Evolutionary conservation across 2,329 filamentous ascomycete genomes (phyloP).

Genomic region (Dendrostoma leiphaemia): DNA sequence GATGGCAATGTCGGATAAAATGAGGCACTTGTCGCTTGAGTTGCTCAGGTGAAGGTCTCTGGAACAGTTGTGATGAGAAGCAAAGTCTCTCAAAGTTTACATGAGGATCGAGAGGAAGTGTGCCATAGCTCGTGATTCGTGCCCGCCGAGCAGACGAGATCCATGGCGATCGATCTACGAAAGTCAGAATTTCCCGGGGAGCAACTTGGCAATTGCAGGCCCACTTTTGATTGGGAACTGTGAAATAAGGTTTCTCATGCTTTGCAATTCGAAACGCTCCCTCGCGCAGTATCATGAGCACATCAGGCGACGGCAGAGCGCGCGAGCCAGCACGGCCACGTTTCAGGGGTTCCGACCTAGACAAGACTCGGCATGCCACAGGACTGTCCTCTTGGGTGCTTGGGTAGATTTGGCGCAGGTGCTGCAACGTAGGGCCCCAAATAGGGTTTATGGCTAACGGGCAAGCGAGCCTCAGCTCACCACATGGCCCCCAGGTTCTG

Average conservation of each 20-base stretch:
- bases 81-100: too few species aligned
- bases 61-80: too few species aligned
- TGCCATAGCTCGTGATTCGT: not conserved
- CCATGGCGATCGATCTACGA: not conserved
- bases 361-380: too few species aligned
- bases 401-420: too few species aligned
- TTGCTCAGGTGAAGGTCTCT: not conserved
- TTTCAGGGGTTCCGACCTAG: not conserved
- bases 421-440: too few species aligned
- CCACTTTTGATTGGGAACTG: not conserved
- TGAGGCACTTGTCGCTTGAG: too few species aligned
- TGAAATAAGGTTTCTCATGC: not conserved
- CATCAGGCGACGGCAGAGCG: not conserved
- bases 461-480: too few species aligned
- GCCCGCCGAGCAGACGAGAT: not conserved
- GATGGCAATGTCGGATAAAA: too few species aligned
- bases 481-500: too few species aligned
- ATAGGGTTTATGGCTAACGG: too few species aligned
- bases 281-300: not conserved
- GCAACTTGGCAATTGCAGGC: not conserved
- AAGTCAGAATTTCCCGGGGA: not conserved
- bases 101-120: not conserved
- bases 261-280: not conserved
- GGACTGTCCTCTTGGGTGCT: too few species aligned
- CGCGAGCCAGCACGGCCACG: not conserved